Base-by-base conservation (phyloP, 306 rosid species). In the Vicia sativa region DNA sequence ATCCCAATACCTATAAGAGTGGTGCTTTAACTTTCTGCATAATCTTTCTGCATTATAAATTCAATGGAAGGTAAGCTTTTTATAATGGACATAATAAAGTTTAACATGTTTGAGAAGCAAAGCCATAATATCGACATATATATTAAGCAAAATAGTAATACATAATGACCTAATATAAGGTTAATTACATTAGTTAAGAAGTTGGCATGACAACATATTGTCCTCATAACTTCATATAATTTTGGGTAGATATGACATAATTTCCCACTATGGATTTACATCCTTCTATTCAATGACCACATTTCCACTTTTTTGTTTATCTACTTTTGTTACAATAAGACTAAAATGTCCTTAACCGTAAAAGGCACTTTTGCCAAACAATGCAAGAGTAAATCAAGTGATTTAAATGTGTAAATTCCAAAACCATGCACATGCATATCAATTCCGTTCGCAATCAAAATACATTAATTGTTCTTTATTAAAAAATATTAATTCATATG, bases 201-300 rank as follows among this genome's bases (percentile, higher is more conserved):
- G 4, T 70, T 77, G 58, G 73, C 11, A 86, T 86, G 96, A 70
- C 96, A 70, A 87, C 96, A 89, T 82, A 0, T 0, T 86, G 83
- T 80, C 75, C 37, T 54, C 92, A 78, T 58, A 18, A 12, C 7
- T 70, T 21, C 63, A 42, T 45, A 7, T 12, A 14, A 25, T 21
- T 21, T 15, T 44, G 56, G 53, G 10, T 48, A 14, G 31, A 53
- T 18, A 0, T 49, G 65, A 37, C 72, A 70, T 83, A 70, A 63
- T 74, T 67, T 75, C 55, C 49, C 77, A 64, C 71, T 65, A 38
- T 55, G 53, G 34, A 46, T 67, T 29, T 62, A 77, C 67, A 18
- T 10, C 35, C 39, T 62, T 69, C 44, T 56, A 9, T 37, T 34
- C 14, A 35, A 58, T 60, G 18, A 35, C 52, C 12, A 1, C 61